These are phyloP conservation scores for Talaromyces nanjingensis DNA, from an alignment of 495 filamentous ascomycete genomes.

Conservation along the genomic window DNA sequence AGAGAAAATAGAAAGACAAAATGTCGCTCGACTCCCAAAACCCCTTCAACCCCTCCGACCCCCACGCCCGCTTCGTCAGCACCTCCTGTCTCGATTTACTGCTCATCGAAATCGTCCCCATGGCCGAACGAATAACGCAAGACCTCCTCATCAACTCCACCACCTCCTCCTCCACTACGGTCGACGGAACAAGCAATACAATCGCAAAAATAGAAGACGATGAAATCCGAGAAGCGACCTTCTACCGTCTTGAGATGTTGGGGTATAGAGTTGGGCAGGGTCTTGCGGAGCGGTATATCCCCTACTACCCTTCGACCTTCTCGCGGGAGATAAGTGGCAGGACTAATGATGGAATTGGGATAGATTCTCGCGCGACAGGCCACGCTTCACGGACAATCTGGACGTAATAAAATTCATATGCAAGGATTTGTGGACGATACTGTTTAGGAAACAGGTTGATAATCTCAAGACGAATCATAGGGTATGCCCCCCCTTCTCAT, in stretches of 20 bases:
- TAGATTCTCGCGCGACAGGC: conserved; percentile 82
- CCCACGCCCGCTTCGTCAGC: conserved; percentile 67
- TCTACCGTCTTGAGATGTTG: conserved; percentile 72
- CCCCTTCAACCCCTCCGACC: conserved; percentile 67
- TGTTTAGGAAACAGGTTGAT: conserved; percentile 95
- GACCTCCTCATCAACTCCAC: conserved; percentile 19
- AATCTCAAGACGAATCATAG: conserved; percentile 98
- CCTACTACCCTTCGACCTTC: not conserved
- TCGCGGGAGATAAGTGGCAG: not conserved
- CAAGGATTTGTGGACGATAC: conserved; percentile 91
- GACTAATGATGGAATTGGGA: not conserved
- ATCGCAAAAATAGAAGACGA: conserved; percentile 45
- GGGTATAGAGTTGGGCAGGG: conserved; percentile 93
- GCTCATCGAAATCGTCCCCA: conserved; percentile 91
- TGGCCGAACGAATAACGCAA: conserved; percentile 70
- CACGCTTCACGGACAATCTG: conserved; percentile 78
- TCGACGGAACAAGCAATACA: not conserved
- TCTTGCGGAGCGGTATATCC: conserved; percentile 75
- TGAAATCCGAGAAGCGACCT: conserved; percentile 72
- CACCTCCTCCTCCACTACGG: not conserved
- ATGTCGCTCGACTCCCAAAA: conserved; percentile 8
- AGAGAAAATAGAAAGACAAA: not conserved
- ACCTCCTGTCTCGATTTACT: conserved; percentile 85
- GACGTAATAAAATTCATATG: conserved; percentile 97
- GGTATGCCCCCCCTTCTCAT: conserved; percentile 34